Evolutionary conservation across 169 alveolate species (phyloP).

Genomic region (Amoebophrya sp.): DNA sequence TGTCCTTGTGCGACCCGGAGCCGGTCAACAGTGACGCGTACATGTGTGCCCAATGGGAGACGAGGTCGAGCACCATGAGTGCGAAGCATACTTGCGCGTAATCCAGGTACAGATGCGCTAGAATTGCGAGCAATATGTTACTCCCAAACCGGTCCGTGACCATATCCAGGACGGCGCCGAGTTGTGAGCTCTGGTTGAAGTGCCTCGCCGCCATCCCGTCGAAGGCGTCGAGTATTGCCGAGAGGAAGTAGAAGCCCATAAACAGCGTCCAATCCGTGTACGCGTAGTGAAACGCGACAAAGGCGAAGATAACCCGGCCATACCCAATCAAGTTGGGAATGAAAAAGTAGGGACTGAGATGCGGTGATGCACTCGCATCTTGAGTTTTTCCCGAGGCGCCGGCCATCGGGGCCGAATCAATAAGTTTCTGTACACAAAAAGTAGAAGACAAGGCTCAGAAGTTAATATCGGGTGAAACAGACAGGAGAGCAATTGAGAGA

Average conservation of each 20-base stretch:
- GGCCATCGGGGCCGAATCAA: too few relatives aligned
- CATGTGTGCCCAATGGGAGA: not conserved
- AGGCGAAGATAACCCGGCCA: not conserved
- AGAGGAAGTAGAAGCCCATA: not conserved
- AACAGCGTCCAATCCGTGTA: not conserved
- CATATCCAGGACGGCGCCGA: constrained; percentile 6
- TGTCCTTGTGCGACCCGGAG: not conserved
- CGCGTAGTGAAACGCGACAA: not conserved
- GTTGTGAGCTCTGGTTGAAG: not conserved
- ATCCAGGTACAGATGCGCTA: not conserved
- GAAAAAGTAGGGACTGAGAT: not conserved
- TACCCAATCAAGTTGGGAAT: not conserved
- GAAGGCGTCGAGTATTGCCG: not conserved
- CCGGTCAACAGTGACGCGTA: not conserved
- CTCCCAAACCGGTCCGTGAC: not conserved
- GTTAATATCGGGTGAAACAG: too few relatives aligned
- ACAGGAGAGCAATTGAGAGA: too few relatives aligned
- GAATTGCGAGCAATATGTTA: not conserved
- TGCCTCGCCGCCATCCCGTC: not conserved
- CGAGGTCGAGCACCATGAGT: not conserved
- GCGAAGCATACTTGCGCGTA: not conserved
- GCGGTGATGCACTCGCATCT: too few relatives aligned
- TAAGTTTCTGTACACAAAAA: too few relatives aligned
- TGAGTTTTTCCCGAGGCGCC: too few relatives aligned
- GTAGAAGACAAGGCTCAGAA: too few relatives aligned